phyloP scores from a whole-genome alignment of 129 eudicot species.

The Mikania micrantha region DNA sequence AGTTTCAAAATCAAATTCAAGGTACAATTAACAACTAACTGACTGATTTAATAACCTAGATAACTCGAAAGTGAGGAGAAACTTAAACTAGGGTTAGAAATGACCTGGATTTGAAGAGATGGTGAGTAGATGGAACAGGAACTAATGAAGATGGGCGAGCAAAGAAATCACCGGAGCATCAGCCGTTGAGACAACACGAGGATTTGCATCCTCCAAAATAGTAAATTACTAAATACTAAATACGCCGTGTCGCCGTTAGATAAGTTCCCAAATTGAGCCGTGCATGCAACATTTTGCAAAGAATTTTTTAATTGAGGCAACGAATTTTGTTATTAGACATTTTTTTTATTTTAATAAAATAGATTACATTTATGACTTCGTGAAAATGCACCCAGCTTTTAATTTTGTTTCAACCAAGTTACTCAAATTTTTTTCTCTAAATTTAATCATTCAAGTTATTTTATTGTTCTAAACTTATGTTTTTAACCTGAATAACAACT shows the following conservation, averaged over 20 bases:
- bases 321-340: no score
- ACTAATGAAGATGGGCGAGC: neutral
- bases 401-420: no score
- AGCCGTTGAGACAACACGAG: neutral
- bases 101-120: slow-evolving; percentile 19
- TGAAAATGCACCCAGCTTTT: no score
- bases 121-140: neutral
- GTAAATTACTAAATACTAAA: neutral
- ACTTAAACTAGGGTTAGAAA: slow-evolving; percentile 9
- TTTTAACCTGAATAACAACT: no score
- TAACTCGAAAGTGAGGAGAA: neutral
- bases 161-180: slow-evolving; percentile 3
- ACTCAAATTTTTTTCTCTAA: no score
- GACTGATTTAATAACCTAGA: slow-evolving; percentile 3
- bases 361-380: no score
- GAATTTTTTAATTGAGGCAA: no score
- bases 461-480: no score
- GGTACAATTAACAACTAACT: neutral
- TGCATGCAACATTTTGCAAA: slow-evolving; percentile 7
- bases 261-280: slow-evolving; percentile 6
- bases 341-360: no score
- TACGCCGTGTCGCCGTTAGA: neutral
- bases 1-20: neutral
- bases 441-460: no score
- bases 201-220: neutral